Conservation (phyloP, 192 early-diverging fungal species). For the Backusella parvicylindrica region DNA sequence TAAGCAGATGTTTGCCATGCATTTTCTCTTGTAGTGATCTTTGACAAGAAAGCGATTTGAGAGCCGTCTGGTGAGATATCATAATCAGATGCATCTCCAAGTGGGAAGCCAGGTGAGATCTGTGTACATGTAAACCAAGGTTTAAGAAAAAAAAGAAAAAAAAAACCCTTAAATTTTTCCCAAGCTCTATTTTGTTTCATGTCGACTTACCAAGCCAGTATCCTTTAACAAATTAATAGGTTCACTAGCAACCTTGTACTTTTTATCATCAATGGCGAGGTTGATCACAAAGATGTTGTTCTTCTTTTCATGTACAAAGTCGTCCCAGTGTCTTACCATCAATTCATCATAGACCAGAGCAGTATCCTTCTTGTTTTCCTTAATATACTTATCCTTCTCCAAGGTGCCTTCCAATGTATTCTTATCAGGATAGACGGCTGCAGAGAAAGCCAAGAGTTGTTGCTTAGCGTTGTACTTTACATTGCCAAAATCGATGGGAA, state of each 20-base stretch:
- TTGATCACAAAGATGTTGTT: slow-evolving; percentile 57
- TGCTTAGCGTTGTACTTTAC: slow-evolving; percentile 53
- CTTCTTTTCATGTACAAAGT: slow-evolving; percentile 55
- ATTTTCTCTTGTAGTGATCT: slow-evolving; percentile 53
- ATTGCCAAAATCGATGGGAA: slow-evolving; percentile 52
- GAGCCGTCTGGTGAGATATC: slow-evolving; percentile 63
- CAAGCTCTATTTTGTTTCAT: not conserved
- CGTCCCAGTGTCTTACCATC: slow-evolving; percentile 84
- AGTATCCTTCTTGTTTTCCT: slow-evolving; percentile 48
- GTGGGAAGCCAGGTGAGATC: slow-evolving; percentile 47
- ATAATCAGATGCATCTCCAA: slow-evolving; percentile 60
- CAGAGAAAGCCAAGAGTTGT: slow-evolving; percentile 60
- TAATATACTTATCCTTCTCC: slow-evolving; percentile 41
- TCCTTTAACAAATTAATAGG: slow-evolving; percentile 53
- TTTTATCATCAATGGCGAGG: slow-evolving; percentile 34
- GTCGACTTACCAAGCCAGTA: slow-evolving; percentile 41
- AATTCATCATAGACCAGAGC: slow-evolving; percentile 64
- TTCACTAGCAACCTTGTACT: slow-evolving; percentile 41
- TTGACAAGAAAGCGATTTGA: slow-evolving; percentile 68
- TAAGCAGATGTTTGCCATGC: slow-evolving; percentile 78
- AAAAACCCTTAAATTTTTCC: not conserved
- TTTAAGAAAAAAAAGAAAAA: slow-evolving; percentile 5
- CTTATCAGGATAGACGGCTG: slow-evolving; percentile 58
- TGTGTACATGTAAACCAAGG: not conserved
- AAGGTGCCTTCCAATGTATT: slow-evolving; percentile 53